Evolutionary conservation across 768 basidiomycete species (phyloP), one percentile per base, ranked within the genome.

Genomic region (Tephrocybe sp.): DNA sequence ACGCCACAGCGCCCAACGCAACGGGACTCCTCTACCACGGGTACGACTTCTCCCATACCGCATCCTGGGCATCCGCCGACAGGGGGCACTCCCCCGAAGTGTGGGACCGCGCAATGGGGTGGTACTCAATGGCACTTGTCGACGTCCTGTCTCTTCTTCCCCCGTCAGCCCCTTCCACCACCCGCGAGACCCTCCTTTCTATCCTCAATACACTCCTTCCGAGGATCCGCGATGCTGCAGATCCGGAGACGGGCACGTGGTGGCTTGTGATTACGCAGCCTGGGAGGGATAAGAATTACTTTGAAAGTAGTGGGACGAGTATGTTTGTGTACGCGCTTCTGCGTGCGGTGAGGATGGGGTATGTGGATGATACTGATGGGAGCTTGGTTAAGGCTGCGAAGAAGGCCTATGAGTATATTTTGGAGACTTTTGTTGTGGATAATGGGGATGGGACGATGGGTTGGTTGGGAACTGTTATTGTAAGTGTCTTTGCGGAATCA

Each of bases 201-300:
- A 68, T 71, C 32, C 62, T 75, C 12, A 61, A 60, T 34, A 64
- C 59, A 0, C 63, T 80, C 14, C 65, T 65, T 0, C 74, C 73
- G 3, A 61, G 59, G 15, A 56, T 79, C 7, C 59, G 59, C 7
- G 68, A 66, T 45, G 73, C 75, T 0, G 74, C 75, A 0, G 74
- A 77, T 47, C 62, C 66, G 3, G 48, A 44, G 2, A 65, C 63
- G 11, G 76, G 75, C 17, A 75, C 67, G 14, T 80, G 77, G 75
- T 79, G 77, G 78, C 67, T 78, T 24, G 76, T 80, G n/a, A 65
- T 78, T 23, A 75, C 72, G 11, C 72, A 78, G 56, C 75, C 77
- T 14, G 75, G 74, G 20, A 58, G 76, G 18, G 58, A 62, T 23
- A 64, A 64, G 32, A 80, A 80, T 54, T 79, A 78, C 53, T 76